Evolutionary conservation across 2,329 filamentous ascomycete species (phyloP).

Genomic region (Emericellopsis cladophorae): DNA sequence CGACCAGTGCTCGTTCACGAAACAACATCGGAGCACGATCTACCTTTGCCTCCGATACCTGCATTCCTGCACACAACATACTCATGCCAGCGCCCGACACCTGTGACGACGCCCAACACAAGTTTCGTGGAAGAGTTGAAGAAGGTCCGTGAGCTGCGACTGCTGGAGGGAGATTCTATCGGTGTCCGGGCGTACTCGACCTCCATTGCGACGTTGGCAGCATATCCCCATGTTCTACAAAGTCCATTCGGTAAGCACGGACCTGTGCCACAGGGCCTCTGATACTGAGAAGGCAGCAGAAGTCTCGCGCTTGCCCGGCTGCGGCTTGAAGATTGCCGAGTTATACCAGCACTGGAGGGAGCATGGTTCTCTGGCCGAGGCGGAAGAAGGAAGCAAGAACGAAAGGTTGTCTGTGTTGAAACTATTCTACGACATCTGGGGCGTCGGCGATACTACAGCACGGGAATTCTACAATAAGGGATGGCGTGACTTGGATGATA

Average conservation of each 20-base stretch:
- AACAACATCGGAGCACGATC: constrained; percentile 70
- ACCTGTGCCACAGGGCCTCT: neutral
- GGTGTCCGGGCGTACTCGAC: constrained; percentile 80
- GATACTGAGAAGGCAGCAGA: constrained; percentile 18
- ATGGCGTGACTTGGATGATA: constrained; percentile 76
- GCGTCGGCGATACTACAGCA: constrained; percentile 74
- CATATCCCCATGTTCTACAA: constrained; percentile 52
- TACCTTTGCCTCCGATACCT: constrained; percentile 51
- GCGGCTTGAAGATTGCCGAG: constrained; percentile 64
- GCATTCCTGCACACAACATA: constrained; percentile 51
- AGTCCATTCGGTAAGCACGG: constrained; percentile 24
- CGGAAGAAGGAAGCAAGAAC: constrained; percentile 50
- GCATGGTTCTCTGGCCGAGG: constrained; percentile 48
- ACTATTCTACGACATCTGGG: constrained; percentile 78
- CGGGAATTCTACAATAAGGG: constrained; percentile 67
- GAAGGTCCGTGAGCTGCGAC: constrained; percentile 59
- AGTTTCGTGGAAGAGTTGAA: constrained; percentile 62
- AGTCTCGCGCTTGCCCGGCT: constrained; percentile 56
- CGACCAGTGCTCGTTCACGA: constrained; percentile 41
- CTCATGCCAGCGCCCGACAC: constrained; percentile 71
- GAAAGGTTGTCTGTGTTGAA: constrained; percentile 50
- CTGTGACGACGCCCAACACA: constrained; percentile 56
- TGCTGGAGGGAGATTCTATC: constrained; percentile 62
- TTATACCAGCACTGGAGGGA: constrained; percentile 65
- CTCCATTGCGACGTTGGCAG: constrained; percentile 69